phyloP scores from a whole-genome alignment of 2,329 filamentous ascomycete genomes.

The Microascus cirrosus region DNA sequence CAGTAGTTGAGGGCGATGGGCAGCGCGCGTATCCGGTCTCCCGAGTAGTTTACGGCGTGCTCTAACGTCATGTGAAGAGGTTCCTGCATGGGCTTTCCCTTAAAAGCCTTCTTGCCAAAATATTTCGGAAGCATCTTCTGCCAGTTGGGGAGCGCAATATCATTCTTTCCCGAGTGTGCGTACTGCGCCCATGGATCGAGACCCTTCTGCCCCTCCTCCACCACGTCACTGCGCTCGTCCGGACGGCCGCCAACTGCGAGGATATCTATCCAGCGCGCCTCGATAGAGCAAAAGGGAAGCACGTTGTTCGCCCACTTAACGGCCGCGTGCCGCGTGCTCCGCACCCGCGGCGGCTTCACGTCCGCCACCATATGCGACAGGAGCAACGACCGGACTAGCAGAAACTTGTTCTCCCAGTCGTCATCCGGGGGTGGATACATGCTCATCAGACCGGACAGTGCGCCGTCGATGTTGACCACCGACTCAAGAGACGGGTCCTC shows the following conservation, averaged over 20 bases:
- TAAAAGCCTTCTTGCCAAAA: constrained; percentile 22
- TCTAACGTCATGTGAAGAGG: constrained; percentile 15
- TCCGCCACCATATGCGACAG: constrained; percentile 54
- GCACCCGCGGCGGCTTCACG: constrained; percentile 39
- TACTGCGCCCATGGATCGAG: constrained; percentile 55
- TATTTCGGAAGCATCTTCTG: constrained; percentile 35
- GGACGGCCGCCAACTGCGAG: constrained; percentile 59
- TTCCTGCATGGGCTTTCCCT: constrained; percentile 4
- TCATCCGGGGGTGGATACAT: constrained; percentile 23
- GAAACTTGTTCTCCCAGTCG: not conserved
- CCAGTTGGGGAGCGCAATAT: constrained; percentile 35
- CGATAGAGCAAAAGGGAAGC: constrained; percentile 65
- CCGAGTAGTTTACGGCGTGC: constrained; percentile 23
- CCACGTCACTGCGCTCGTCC: constrained; percentile 67
- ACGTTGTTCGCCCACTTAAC: constrained; percentile 87
- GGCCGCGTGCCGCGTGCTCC: constrained; percentile 69
- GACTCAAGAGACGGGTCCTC: constrained; percentile 68
- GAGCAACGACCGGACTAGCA: constrained; percentile 36
- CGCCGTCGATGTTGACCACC: constrained; percentile 80
- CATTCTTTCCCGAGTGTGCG: constrained; percentile 26
- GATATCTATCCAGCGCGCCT: constrained; percentile 80
- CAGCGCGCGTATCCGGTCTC: constrained; percentile 43
- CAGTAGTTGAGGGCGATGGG: constrained; percentile 61
- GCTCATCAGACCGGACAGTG: constrained; percentile 59
- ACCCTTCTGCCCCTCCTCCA: constrained; percentile 83